phyloP scores from a whole-genome alignment of 2,329 filamentous ascomycete species.

The Emydomyces testavorans region DNA sequence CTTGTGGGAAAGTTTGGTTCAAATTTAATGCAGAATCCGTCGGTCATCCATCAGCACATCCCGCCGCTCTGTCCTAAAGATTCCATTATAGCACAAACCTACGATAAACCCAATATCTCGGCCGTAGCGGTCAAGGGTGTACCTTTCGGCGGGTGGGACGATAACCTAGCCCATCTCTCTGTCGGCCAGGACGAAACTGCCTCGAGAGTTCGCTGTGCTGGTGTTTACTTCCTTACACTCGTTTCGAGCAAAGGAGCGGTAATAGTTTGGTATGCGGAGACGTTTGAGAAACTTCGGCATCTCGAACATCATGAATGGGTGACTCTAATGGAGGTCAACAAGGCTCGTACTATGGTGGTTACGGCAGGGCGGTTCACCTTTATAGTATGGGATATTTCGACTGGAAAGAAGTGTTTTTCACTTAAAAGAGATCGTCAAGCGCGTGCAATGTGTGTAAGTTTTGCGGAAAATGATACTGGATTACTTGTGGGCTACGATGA shows the following conservation, averaged over 20 bases:
- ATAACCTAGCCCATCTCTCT: conserved; percentile 16
- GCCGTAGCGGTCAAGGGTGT: conserved; percentile 18
- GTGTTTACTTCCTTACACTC: conserved; percentile 19
- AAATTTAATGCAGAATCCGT: conserved; percentile 21
- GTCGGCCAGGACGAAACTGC: conserved; percentile 11
- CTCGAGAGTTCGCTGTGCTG: conserved; percentile 16
- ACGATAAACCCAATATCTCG: conserved; percentile 17
- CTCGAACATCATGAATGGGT: conserved; percentile 18
- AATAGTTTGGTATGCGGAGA: conserved; percentile 19
- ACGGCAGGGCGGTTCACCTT: conserved; percentile 17
- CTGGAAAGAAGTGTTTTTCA: conserved; percentile 12
- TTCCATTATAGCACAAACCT: conserved; percentile 28
- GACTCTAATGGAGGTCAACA: conserved; percentile 14
- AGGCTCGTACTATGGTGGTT: conserved; percentile 14
- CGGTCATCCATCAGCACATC: conserved; percentile 30
- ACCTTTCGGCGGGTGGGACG: conserved; percentile 14
- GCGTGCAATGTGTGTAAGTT: conserved; percentile 17
- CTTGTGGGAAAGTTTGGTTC: conserved; percentile 30
- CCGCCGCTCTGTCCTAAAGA: conserved; percentile 32
- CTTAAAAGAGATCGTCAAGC: conserved; percentile 7
- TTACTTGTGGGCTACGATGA: conserved; percentile 14
- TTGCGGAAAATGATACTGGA: conserved; percentile 12
- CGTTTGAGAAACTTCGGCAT: conserved; percentile 18
- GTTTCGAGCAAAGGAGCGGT: conserved; percentile 17
- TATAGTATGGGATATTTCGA: conserved; percentile 18